These are phyloP conservation scores for Aspergillus biplanus DNA, from an alignment of 495 filamentous ascomycete species.

Conservation along the genomic window DNA sequence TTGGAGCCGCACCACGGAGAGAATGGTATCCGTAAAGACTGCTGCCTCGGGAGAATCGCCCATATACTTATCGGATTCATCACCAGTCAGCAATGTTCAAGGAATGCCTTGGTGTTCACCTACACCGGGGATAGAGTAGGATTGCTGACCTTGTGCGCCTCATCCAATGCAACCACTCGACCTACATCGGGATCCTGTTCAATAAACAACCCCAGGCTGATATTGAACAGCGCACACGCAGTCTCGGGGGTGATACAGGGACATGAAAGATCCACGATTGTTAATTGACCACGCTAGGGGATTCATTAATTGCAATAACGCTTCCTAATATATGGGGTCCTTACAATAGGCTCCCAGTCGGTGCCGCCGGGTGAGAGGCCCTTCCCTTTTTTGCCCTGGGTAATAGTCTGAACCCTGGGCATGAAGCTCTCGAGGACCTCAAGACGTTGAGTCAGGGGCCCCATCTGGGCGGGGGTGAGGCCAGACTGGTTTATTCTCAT, in stretches of 20 bases:
- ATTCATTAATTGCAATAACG: not conserved
- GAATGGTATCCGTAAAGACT: conserved; percentile 10
- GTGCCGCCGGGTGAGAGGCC: not conserved
- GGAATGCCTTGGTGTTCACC: not conserved
- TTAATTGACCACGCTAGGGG: conserved; percentile 49
- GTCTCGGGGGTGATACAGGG: conserved; percentile 68
- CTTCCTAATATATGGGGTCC: conserved; percentile 36
- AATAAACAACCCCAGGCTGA: conserved; percentile 65
- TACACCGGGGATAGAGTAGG: not conserved
- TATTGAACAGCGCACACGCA: conserved; percentile 72
- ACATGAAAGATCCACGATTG: conserved; percentile 76
- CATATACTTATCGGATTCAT: not conserved
- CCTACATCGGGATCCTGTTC: conserved; percentile 50
- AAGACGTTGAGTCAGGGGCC: conserved; percentile 57
- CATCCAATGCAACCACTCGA: conserved; percentile 59
- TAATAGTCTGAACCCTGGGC: conserved; percentile 29
- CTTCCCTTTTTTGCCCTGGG: not conserved
- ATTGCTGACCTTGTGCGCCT: conserved; percentile 58
- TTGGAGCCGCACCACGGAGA: not conserved
- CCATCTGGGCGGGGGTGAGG: conserved; percentile 49
- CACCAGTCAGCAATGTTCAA: not conserved
- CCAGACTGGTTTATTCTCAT: conserved; percentile 35
- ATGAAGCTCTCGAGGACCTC: conserved; percentile 64
- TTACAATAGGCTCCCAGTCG: conserved; percentile 18
- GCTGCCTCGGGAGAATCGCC: not conserved